phyloP scores from a whole-genome alignment of 2,329 filamentous ascomycete species.

The Cladophialophora exuberans region DNA sequence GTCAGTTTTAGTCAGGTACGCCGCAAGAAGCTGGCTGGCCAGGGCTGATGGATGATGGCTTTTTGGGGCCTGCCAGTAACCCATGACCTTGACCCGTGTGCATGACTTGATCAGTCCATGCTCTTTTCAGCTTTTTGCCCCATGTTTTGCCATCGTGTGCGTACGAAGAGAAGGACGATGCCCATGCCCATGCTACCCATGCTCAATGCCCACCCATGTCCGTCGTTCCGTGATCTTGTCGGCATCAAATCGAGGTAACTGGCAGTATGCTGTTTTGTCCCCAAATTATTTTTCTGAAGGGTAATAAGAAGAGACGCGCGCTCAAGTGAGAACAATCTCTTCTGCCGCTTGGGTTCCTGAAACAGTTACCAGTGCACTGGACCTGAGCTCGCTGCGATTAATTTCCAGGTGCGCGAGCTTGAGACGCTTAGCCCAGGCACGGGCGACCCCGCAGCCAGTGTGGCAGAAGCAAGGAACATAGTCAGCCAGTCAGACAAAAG shows the following conservation, averaged over 20 bases:
- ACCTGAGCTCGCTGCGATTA: slow-evolving; percentile 16
- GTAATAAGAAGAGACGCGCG: slow-evolving; percentile 1
- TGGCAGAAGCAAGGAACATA: slow-evolving; percentile 23
- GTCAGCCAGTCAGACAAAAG: slow-evolving; percentile 16
- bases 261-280: not conserved
- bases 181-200: slow-evolving; percentile 3
- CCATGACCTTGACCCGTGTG: slow-evolving; percentile 24
- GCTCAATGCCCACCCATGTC: slow-evolving; percentile 13
- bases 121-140: slow-evolving; percentile 14
- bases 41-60: slow-evolving; percentile 8
- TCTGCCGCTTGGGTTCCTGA: slow-evolving; percentile 24
- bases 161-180: not conserved
- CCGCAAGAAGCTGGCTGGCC: slow-evolving; percentile 14
- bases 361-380: slow-evolving; percentile 20
- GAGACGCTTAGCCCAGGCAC: slow-evolving; percentile 25
- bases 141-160: slow-evolving; percentile 11
- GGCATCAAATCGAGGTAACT: slow-evolving; percentile 3
- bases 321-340: slow-evolving; percentile 16
- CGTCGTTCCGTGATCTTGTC: slow-evolving; percentile 1
- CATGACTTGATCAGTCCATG: slow-evolving; percentile 16
- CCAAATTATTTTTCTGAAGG: not conserved
- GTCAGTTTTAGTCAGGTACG: slow-evolving; percentile 30
- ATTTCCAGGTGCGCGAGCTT: slow-evolving; percentile 24
- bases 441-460: slow-evolving; percentile 27
- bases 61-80: slow-evolving; percentile 13